Evolutionary conservation across 176 grass and related monocot genomes (phyloP), one percentile per base, ranked within the genome.

Genomic region (Oryza australiensis): DNA sequence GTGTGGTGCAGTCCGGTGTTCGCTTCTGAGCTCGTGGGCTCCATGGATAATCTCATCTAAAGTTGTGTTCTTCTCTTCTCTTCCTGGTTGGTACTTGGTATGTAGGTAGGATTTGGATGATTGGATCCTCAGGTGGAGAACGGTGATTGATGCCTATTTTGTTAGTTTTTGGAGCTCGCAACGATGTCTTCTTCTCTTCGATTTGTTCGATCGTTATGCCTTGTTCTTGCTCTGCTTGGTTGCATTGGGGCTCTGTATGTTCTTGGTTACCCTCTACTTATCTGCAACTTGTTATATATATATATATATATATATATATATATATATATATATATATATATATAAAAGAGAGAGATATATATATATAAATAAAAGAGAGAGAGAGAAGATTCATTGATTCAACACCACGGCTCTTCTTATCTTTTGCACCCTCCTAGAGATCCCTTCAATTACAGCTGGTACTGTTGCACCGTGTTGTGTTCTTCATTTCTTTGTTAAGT

Each of bases 11-110:
- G 72, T 78, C 46, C 64, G 34, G 51, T 67, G 66, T 73, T 86
- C 55, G 60, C 78, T 62, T 66, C 75, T 80, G 69, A 68, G 45
- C 72, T 85, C 72, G 53, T 72, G 33, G 55, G 77, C 77, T 87
- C 72, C 82, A 77, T 86, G 38, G 68, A 62, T 78, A 38, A 68
- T 66, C 42, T 78, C 66, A 46, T 60, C 55, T 12, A 37, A 66
- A 62, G 43, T 13, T 70, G 15, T 78, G 51, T 76, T 76, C 37
- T 40, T 79, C 16, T 76, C 37, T 40, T 79, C 16, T 79, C 16
- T 62, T 77, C 14, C 53, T 85, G 20, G 43, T 59, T 68, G 42
- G 62, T 66, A 0, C 11, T 60, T 62, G 68, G 59, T 66, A 0
- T 11, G 35, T 74, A 3, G 85, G 16, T 79, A 38, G 68, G 80